Percentiles rank a stretch among this genome's conserved stretches.
Evolutionary conservation across 1,284 basidiomycete species (phyloP).

Genomic region (Microbotryum scabiosae): DNA sequence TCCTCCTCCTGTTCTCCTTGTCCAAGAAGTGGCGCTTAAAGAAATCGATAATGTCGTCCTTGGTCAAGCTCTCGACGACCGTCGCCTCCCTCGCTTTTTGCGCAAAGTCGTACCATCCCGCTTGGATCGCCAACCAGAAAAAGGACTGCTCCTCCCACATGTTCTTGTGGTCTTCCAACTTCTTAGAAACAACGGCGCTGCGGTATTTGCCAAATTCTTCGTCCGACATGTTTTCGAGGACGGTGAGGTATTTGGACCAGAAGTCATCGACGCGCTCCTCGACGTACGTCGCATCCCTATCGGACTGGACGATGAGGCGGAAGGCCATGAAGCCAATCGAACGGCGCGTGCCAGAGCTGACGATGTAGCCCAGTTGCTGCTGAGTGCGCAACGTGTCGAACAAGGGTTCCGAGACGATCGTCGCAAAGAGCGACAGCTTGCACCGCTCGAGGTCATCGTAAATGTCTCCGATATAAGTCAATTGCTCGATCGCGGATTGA

Average conservation of each 20-base stretch:
- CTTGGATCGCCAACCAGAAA: slow-evolving; percentile 64
- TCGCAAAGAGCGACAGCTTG: slow-evolving; percentile 42
- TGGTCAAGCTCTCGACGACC: slow-evolving; percentile 56
- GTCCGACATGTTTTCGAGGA: slow-evolving; percentile 49
- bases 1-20: slow-evolving; percentile 34
- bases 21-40: slow-evolving; percentile 44
- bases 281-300: slow-evolving; percentile 71
- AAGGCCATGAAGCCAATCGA: slow-evolving; percentile 65
- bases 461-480: slow-evolving; percentile 51
- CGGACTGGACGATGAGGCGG: slow-evolving; percentile 85
- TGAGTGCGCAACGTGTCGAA: slow-evolving; percentile 92
- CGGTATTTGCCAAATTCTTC: slow-evolving; percentile 57
- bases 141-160: slow-evolving; percentile 53
- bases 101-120: slow-evolving; percentile 68
- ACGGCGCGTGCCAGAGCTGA: slow-evolving; percentile 34
- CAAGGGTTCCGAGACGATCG: slow-evolving; percentile 79
- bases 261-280: slow-evolving; percentile 85
- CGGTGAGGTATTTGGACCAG: slow-evolving; percentile 54
- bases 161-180: slow-evolving; percentile 65
- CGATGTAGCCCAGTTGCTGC: slow-evolving; percentile 89
- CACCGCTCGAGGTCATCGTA: slow-evolving; percentile 48
- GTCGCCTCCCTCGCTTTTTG: slow-evolving; percentile 60
- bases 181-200: slow-evolving; percentile 54
- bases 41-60: slow-evolving; percentile 66
- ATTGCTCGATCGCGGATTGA: slow-evolving; percentile 62